These are phyloP conservation scores for Chaetomium olivaceum DNA, from an alignment of 2,329 filamentous ascomycete species.

Conservation along the genomic window DNA sequence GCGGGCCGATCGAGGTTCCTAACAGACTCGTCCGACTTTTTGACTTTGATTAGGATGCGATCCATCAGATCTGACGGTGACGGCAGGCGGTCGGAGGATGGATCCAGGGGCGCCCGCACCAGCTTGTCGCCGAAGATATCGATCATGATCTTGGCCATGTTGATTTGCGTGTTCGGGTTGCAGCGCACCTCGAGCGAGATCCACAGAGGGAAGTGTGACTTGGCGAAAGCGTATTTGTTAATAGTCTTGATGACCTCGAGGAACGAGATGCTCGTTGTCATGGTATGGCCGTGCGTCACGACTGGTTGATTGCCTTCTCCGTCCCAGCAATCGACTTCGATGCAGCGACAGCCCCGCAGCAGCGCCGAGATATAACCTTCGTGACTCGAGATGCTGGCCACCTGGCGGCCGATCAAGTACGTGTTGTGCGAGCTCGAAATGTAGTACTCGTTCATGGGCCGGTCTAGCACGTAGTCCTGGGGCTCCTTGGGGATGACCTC, in stretches of 20 bases:
- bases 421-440: conserved; percentile 99
- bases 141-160: conserved; percentile 89
- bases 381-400: conserved; percentile 85
- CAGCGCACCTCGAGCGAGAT: conserved; percentile 97
- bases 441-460: conserved; percentile 93
- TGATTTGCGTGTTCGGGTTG: conserved; percentile 74
- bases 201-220: conserved; percentile 85
- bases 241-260: conserved; percentile 90
- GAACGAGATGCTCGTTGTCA: conserved; percentile 88
- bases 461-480: conserved; percentile 67
- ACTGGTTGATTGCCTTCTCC: conserved; percentile 82
- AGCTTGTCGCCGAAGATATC: conserved; percentile 79
- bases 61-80: conserved; percentile 82
- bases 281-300: conserved; percentile 86
- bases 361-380: conserved; percentile 93
- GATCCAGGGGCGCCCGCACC: conserved; percentile 72
- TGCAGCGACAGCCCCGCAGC: conserved; percentile 85
- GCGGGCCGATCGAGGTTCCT: conserved; percentile 44
- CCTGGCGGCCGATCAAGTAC: conserved; percentile 87
- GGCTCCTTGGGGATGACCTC: conserved; percentile 63
- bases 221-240: conserved; percentile 89
- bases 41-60: conserved; percentile 91
- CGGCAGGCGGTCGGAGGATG: conserved; percentile 68
- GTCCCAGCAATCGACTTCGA: conserved; percentile 99
- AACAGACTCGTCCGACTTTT: conserved; percentile 63